These are phyloP conservation scores for Daldinia bambusicola DNA, from an alignment of 495 filamentous ascomycete species.

Conservation along the genomic window DNA sequence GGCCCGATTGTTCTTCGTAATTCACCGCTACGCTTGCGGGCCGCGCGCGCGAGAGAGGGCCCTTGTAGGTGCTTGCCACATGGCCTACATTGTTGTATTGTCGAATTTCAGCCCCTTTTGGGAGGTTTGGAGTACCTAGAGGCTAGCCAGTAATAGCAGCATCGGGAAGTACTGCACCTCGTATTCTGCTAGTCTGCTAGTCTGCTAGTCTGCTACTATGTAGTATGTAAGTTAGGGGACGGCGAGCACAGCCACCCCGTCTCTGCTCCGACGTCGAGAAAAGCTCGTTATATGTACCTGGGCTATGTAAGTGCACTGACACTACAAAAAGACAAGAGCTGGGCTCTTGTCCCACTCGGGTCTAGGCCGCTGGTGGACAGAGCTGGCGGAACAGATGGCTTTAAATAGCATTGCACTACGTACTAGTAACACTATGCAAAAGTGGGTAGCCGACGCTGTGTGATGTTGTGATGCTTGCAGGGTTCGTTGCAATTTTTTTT, in stretches of 20 bases:
- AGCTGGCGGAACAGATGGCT: background rate
- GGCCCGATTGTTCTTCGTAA: constrained; percentile 4
- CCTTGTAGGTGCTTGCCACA: constrained; percentile 34
- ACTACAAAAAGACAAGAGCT: background rate
- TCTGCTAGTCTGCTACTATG: constrained; percentile 8
- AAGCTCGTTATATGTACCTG: background rate
- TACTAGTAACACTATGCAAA: background rate
- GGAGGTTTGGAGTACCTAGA: background rate
- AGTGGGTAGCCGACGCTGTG: constrained; percentile 4
- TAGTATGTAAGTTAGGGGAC: background rate
- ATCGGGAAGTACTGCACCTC: constrained; percentile 35
- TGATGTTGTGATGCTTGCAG: constrained; percentile 7
- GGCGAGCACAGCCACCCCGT: constrained; percentile 5
- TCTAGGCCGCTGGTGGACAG: constrained; percentile 1
- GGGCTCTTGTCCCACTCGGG: background rate
- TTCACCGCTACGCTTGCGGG: background rate
- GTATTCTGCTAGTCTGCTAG: constrained; percentile 27
- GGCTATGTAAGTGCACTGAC: too few relatives aligned
- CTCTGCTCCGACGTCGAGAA: background rate
- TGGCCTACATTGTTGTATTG: constrained; percentile 10
- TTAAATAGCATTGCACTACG: background rate
- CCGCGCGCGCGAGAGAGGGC: background rate
- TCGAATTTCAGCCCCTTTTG: constrained; percentile 13
- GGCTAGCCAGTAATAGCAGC: background rate
- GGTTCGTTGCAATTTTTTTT: constrained; percentile 4